These are phyloP conservation scores for Parathielavia hyrcaniae DNA, from an alignment of 495 filamentous ascomycete genomes.

Conservation along the genomic window DNA sequence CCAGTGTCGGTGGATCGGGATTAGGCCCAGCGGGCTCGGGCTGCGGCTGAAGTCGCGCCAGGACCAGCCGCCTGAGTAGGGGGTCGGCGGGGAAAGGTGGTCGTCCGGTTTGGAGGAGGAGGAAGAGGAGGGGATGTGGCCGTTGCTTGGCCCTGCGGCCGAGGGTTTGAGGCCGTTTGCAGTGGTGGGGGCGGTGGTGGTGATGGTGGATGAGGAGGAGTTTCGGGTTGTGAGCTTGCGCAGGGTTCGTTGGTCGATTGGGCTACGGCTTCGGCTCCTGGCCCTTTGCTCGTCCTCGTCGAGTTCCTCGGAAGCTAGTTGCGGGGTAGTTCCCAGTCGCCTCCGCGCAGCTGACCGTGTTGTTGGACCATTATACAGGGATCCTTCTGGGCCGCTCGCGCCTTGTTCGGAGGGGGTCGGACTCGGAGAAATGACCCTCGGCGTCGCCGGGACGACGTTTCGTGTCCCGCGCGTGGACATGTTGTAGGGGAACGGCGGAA, in stretches of 20 bases:
- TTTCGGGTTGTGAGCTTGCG: conserved; percentile 41
- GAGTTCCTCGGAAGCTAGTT: conserved; percentile 19
- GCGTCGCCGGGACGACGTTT: conserved; percentile 19
- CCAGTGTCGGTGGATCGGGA: conserved; percentile 82
- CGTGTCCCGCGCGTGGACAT: conserved; percentile 32
- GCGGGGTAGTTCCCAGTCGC: conserved; percentile 38
- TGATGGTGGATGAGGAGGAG: no score
- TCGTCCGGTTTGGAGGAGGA: conserved; percentile 42
- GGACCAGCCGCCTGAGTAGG: conserved; percentile 48
- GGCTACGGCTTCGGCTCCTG: conserved; percentile 48
- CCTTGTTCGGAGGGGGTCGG: conserved; percentile 55
- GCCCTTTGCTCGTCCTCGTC: conserved; percentile 34
- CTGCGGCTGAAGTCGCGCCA: conserved; percentile 81
- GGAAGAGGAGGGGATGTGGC: conserved; percentile 12
- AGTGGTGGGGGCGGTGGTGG: conserved; percentile 17
- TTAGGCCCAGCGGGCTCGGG: conserved; percentile 86
- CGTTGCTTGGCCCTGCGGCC: conserved; percentile 7
- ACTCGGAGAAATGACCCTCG: conserved; percentile 62
- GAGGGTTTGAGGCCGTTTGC: conserved; percentile 14
- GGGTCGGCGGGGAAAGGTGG: conserved; percentile 60
- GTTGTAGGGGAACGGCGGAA: conserved; percentile 41
- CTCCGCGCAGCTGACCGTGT: conserved; percentile 58
- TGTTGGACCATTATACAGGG: conserved; percentile 48
- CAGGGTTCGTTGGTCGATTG: conserved; percentile 45
- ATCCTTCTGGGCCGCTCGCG: conserved; percentile 39